These are phyloP conservation scores for Dactylonectria estremocensis DNA, from an alignment of 2,329 filamentous ascomycete species.

Conservation along the genomic window DNA sequence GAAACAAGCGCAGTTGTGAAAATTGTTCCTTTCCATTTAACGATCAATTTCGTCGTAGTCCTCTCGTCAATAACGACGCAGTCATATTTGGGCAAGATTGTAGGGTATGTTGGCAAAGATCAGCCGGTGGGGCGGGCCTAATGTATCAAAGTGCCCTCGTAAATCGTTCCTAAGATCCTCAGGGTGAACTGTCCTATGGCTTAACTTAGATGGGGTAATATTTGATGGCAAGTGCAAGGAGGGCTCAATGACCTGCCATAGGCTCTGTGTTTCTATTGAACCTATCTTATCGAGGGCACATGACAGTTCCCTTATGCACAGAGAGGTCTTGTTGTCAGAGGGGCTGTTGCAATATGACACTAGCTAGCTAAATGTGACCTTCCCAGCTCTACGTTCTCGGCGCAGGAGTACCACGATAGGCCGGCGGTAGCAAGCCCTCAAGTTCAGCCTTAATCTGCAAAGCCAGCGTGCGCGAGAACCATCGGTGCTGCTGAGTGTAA, in stretches of 20 bases:
- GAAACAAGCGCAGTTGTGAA: neutral
- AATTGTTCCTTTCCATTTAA: neutral
- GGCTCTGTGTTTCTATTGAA: too few relatives aligned
- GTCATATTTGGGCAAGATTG: neutral
- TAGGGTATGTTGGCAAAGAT: neutral
- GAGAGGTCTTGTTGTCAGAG: too few relatives aligned
- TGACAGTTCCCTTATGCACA: too few relatives aligned
- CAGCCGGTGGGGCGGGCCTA: neutral
- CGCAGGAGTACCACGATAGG: conserved; percentile 30
- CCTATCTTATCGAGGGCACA: too few relatives aligned
- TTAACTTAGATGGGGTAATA: neutral
- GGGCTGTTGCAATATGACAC: too few relatives aligned
- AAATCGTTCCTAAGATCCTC: neutral
- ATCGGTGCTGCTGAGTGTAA: conserved; percentile 37
- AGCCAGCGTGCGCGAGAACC: conserved; percentile 34
- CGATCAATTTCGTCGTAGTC: neutral
- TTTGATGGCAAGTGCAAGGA: neutral
- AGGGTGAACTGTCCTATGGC: neutral
- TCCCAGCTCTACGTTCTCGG: too few relatives aligned
- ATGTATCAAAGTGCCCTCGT: neutral
- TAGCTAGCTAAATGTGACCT: too few relatives aligned
- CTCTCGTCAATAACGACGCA: neutral
- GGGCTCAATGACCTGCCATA: neutral
- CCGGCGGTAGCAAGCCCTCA: conserved; percentile 30
- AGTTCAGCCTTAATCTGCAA: conserved; percentile 39